A percentile compares a stretch with the other conserved stretches of the same genome.
Evolutionary conservation across 305 asterid genomes (phyloP).

Genomic region (Coffea humblotiana): DNA sequence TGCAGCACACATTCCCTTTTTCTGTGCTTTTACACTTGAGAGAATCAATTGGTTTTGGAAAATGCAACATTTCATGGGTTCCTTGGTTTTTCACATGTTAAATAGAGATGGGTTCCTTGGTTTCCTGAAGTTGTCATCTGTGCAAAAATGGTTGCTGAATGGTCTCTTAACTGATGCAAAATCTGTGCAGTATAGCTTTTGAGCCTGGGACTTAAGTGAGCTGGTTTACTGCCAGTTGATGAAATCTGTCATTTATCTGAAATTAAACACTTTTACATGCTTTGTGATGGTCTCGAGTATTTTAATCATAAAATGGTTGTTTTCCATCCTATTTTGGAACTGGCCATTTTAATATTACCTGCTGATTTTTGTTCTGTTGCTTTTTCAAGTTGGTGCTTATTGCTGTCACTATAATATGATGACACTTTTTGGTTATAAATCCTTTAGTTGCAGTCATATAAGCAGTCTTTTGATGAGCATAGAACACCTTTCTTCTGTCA

Average conservation of each 20-base stretch:
- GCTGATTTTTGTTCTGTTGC: not conserved
- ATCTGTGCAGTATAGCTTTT: not conserved
- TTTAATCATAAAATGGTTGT: not conserved
- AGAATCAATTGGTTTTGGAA: not conserved
- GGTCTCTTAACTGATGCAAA: not conserved
- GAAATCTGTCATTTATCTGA: not conserved
- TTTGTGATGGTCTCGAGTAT: not conserved
- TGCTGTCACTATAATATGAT: not conserved
- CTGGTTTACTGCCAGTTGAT: not conserved
- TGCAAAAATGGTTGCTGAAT: not conserved
- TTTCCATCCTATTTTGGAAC: not conserved
- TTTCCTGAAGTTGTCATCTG: not conserved
- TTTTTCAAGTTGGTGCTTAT: not conserved
- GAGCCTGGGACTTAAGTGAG: not conserved
- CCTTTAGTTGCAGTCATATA: not conserved
- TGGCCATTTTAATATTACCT: not conserved
- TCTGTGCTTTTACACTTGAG: slow-evolving; percentile 2
- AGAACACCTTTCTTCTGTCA: not conserved
- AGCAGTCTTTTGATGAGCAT: not conserved
- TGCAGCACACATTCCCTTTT: not conserved
- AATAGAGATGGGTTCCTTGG: not conserved
- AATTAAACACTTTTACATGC: not conserved
- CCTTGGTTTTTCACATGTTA: not conserved
- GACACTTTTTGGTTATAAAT: not conserved
- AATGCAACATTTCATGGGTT: slow-evolving; percentile 2